These are phyloP conservation scores for Urochloa ruziziensis DNA, from an alignment of 176 grass and related monocot genomes.

Conservation along the genomic window DNA sequence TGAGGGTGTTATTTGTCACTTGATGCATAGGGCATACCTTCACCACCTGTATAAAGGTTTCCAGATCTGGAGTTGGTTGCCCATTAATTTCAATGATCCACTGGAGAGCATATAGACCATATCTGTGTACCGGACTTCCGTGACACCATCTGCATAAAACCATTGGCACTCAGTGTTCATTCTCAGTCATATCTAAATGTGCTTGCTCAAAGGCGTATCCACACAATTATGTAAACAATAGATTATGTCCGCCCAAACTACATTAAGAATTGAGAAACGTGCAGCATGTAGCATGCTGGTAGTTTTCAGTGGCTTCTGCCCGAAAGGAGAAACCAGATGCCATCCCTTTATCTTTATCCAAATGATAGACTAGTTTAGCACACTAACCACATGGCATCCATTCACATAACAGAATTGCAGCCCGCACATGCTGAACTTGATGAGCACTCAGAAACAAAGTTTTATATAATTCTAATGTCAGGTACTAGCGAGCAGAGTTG, in stretches of 20 bases:
- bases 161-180: slow-evolving; percentile 10
- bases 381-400: neutral
- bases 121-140: slow-evolving; percentile 95
- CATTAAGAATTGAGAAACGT: neutral
- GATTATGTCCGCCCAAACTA: neutral
- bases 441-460: neutral
- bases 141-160: slow-evolving; percentile 88
- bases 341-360: neutral
- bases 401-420: neutral
- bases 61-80: slow-evolving; percentile 73
- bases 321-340: neutral
- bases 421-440: neutral
- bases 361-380: slow-evolving; percentile 4
- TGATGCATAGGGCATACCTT: slow-evolving; percentile 50
- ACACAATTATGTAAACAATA: neutral
- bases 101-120: slow-evolving; percentile 96
- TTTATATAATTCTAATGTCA: neutral
- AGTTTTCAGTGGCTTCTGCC: neutral
- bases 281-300: neutral
- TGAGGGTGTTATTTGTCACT: neutral
- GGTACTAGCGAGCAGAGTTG: slow-evolving; percentile 7
- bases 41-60: slow-evolving; percentile 81
- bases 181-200: slow-evolving; percentile 6
- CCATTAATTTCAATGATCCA: slow-evolving; percentile 99
- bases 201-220: neutral